Evolutionary conservation across 768 basidiomycete species (phyloP), one percentile per base, ranked within the genome.

Genomic region (Mycena amicta): DNA sequence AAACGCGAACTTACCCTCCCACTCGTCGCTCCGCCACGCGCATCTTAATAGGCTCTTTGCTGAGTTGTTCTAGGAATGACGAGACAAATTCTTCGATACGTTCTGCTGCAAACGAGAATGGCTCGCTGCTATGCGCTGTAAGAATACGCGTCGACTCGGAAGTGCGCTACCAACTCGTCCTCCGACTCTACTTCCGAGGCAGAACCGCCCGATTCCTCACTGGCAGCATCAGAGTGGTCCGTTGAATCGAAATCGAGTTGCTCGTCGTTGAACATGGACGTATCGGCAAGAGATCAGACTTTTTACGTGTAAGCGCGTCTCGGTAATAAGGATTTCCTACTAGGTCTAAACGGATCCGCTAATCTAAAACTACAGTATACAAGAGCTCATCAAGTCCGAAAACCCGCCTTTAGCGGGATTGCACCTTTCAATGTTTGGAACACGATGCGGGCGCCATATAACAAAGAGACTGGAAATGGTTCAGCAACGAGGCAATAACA

Each of bases 371-470:
- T 55, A 60, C 55, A 54, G 2, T 60, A 52, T 29, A 51, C 30
- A 45, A 53, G 27, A 33, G 27, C n/a, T 49, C 11, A 26, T 63
- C 73, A 64, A 70, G 60, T 66, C 57, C 74, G 76, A 56, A 80
- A 59, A 39, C 76, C 73, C 20, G 69, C 68, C 65, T 80, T 85
- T 46, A 78, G 62, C 22, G 81, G 80, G 50, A 84, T 67, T 29
- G 75, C 76, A 4, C 80, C 74, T 70, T 78, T 83, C 53, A 85
- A 58, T 26, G 78, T 71, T 46, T 81, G 79, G 54, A 83, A 77
- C 28, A 75, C 77, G 56, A 86, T 80, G 22, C 80, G 81, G 33
- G 84, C 62, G 37, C 84, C 78, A 51, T 72, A 87, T 53, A 87
- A 67, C 52, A 86, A 72, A 53, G 86, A 86, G 61, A 87, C 85